These are phyloP conservation scores for Aspergillus homomorphus DNA, from an alignment of 495 filamentous ascomycete species.

Conservation along the genomic window DNA sequence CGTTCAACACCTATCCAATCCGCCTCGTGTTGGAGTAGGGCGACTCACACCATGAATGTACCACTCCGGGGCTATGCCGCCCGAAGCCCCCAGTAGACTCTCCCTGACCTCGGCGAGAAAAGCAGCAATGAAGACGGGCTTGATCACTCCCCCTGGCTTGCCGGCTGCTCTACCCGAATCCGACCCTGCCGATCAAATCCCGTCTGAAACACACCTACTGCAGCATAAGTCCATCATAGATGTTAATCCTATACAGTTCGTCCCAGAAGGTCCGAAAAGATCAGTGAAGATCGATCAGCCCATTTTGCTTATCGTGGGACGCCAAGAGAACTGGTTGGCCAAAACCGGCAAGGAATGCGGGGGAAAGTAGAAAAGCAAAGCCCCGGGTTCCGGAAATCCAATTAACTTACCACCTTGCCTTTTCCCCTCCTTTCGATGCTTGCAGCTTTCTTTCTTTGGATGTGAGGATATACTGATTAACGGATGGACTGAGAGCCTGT, in stretches of 20 bases:
- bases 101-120: constrained; percentile 38
- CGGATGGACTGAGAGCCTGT: too few relatives aligned
- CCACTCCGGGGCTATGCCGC: constrained; percentile 35
- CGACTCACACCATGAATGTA: constrained; percentile 35
- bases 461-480: too few relatives aligned
- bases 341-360: neutral
- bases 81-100: constrained; percentile 35
- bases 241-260: too few relatives aligned
- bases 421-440: neutral
- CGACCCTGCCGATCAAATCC: neutral
- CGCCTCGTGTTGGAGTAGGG: neutral
- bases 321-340: neutral
- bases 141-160: constrained; percentile 42
- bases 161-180: constrained; percentile 22
- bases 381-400: neutral
- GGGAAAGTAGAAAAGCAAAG: neutral
- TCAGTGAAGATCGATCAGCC: too few relatives aligned
- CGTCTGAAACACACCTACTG: neutral
- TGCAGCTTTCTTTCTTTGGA: neutral
- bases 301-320: neutral
- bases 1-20: too few relatives aligned
- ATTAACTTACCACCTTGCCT: neutral
- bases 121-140: constrained; percentile 43
- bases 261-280: too few relatives aligned
- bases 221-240: neutral